Percentiles rank a stretch among this genome's conserved stretches.
phyloP scores from a whole-genome alignment of 305 asterid genomes.

The Solanum hybrid region DNA sequence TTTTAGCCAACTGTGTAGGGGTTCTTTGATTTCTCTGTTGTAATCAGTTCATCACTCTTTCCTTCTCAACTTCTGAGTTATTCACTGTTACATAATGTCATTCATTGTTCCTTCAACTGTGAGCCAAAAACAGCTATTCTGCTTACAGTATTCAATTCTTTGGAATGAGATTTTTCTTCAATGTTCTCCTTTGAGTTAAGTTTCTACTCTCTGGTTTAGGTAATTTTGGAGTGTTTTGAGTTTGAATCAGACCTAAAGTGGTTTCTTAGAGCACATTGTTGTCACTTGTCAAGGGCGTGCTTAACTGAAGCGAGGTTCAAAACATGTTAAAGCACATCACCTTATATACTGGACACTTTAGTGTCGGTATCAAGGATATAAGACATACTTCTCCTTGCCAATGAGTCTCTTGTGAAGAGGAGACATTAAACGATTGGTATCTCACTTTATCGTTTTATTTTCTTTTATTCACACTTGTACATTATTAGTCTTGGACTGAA shows the following conservation, averaged over 20 bases:
- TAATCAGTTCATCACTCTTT: neutral
- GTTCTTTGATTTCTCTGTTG: neutral
- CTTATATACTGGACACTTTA: neutral
- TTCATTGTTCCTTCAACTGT: slow-evolving; percentile 27
- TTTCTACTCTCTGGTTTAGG: slow-evolving; percentile 35
- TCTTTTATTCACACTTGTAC: neutral
- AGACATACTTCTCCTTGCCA: neutral
- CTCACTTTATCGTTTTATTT: neutral
- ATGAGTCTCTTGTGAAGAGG: neutral
- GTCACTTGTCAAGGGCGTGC: neutral
- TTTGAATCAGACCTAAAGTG: neutral
- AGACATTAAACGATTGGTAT: neutral
- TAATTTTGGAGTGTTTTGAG: slow-evolving; percentile 16
- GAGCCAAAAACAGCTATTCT: slow-evolving; percentile 59
- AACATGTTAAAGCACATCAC: neutral
- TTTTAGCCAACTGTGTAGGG: neutral
- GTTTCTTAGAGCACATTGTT: neutral
- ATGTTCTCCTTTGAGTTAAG: slow-evolving; percentile 27
- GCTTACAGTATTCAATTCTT: slow-evolving; percentile 21
- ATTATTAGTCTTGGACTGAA: neutral
- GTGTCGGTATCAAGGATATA: neutral
- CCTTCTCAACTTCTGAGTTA: neutral
- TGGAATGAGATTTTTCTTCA: slow-evolving; percentile 28
- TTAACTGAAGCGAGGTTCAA: neutral
- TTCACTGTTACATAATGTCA: neutral